Base-by-base conservation (phyloP, 768 basidiomycete genomes). In the Panaeolus cyanescens region DNA sequence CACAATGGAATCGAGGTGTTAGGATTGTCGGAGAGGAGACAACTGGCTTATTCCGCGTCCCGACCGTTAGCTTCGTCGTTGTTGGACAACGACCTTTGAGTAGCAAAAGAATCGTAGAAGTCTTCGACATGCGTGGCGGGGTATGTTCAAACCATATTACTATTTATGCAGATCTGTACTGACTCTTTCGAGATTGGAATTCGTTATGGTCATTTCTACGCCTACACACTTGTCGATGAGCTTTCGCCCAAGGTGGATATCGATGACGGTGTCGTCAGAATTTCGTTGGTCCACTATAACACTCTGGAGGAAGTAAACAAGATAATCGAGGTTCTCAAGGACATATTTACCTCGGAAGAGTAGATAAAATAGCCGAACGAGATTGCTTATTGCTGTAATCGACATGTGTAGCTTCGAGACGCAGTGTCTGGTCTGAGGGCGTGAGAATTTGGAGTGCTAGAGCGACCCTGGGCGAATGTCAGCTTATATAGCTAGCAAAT, bases 201-300 rank as follows among this genome's bases (percentile, higher is more conserved):
- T 60, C 87, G 89, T 20, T 91, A 83, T 60, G 91, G 91, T 1
- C 87, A 93, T 69, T 92, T 89, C 68, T 92, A 92, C 67, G 90
- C 91, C 3, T 89, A 88, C 68, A 85, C 83, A 0, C 74, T 91
- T 15, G 73, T 90, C 8, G 75, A 80, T 6, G 72, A 75, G 28
- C 73, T 90, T 8, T 70, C 69, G 17, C 89, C 89, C 7, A 84
- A 83, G 62, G 61, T 90, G 45, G 84, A 89, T 65, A 69, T 79
- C 0, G 77, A 81, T 0, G 90, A 92, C 61, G 90, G 85, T 0
- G 86, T 90, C 3, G 87, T 92, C 20, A 83, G 92, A 3, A 85
- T 92, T 58, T 91, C 90, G 1, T 70, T 93, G 28, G 89, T 91
- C 22, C 92, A 93, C 65, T 91, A 92, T 66, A 92, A 92, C 67